Conservation (phyloP, 2,329 filamentous ascomycete species). For the Metarhizium album region DNA sequence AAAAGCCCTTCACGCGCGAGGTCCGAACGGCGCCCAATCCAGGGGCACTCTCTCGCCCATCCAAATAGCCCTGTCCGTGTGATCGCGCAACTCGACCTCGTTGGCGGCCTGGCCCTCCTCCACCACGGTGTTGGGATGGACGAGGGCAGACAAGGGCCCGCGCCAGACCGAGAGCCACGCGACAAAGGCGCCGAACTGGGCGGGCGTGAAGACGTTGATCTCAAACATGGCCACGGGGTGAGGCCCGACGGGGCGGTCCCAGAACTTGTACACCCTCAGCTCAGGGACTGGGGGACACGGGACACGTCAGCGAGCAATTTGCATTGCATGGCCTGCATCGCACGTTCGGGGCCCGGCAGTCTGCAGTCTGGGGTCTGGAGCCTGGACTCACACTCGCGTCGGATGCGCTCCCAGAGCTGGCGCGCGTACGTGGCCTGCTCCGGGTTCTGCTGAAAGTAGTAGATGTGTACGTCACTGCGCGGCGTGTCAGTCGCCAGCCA, state of each 20-base stretch:
- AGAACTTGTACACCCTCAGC: conserved; percentile 69
- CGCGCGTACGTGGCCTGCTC: conserved; percentile 56
- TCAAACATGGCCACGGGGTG: conserved; percentile 87
- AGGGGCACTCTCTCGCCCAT: conserved; percentile 57
- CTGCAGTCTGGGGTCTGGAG: no score
- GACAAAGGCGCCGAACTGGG: conserved; percentile 81
- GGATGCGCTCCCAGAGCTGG: conserved; percentile 66
- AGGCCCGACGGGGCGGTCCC: conserved; percentile 67
- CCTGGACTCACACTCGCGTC: conserved; percentile 67
- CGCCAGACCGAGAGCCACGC: conserved; percentile 76
- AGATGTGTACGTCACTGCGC: conserved; percentile 67
- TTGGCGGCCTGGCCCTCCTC: conserved; percentile 20
- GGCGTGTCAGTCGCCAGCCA: background rate
- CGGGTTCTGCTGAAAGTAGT: conserved; percentile 58
- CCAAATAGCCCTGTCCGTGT: conserved; percentile 62
- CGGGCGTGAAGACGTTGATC: conserved; percentile 76
- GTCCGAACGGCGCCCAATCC: conserved; percentile 23
- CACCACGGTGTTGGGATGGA: conserved; percentile 72
- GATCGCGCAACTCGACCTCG: conserved; percentile 38
- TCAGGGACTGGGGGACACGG: conserved; percentile 55
- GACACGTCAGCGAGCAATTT: no score
- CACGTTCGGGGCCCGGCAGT: no score
- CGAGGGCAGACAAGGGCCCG: conserved; percentile 64
- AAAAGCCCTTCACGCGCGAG: background rate
- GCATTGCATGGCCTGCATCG: no score